These are phyloP conservation scores for Kwoniella europaea DNA, from an alignment of 768 basidiomycete species.

Conservation along the genomic window DNA sequence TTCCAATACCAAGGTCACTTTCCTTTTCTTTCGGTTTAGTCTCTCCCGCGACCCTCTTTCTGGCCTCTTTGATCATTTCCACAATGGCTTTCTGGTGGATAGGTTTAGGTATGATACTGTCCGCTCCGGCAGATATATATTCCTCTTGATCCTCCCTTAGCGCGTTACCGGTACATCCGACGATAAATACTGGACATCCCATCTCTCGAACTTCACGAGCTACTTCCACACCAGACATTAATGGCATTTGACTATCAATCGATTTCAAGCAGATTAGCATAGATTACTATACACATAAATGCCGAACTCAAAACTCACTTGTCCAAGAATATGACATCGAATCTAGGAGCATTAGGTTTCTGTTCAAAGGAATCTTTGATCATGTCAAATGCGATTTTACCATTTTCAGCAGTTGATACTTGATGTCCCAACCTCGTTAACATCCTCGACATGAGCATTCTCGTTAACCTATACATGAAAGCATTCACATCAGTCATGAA, in stretches of 20 bases:
- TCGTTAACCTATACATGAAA: constrained; percentile 40
- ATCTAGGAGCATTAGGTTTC: constrained; percentile 30
- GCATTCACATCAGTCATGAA: background rate
- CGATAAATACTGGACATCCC: constrained; percentile 52
- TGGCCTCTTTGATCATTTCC: constrained; percentile 51
- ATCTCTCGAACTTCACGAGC: constrained; percentile 50
- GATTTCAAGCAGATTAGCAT: background rate
- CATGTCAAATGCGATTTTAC: constrained; percentile 51
- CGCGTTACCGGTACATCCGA: constrained; percentile 57
- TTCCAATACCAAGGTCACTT: too few relatives aligned
- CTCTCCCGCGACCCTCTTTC: constrained; percentile 49
- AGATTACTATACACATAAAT: background rate
- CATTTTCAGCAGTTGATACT: constrained; percentile 55
- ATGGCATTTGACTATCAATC: constrained; percentile 54
- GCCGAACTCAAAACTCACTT: constrained; percentile 40
- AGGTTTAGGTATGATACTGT: constrained; percentile 55
- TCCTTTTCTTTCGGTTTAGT: constrained; percentile 40
- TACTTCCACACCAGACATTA: constrained; percentile 57
- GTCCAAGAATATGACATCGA: constrained; percentile 54
- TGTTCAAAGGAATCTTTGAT: constrained; percentile 40
- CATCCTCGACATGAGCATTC: constrained; percentile 57
- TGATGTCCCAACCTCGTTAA: constrained; percentile 53
- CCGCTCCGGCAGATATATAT: constrained; percentile 55
- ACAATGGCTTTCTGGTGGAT: constrained; percentile 50
- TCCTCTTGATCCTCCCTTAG: constrained; percentile 56